Conservation (phyloP, 1,139 yeast genomes). For the Hyphopichia wangnamkhiaoensis region DNA sequence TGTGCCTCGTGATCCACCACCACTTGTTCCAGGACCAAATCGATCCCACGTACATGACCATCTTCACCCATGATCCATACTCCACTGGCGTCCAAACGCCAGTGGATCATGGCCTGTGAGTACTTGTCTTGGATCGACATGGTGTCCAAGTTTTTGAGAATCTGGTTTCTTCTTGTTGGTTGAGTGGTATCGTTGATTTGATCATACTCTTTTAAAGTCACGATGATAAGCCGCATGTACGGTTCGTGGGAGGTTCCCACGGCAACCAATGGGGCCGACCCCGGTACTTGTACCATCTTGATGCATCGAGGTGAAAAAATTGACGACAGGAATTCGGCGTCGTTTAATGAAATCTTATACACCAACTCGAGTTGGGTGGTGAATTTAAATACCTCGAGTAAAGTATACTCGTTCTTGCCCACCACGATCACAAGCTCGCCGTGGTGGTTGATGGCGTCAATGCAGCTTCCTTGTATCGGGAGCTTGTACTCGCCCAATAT, state of each 20-base stretch:
- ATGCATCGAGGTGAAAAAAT: constrained; percentile 63
- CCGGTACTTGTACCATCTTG: constrained; percentile 19
- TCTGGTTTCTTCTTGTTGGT: constrained; percentile 38
- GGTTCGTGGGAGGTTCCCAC: constrained; percentile 79
- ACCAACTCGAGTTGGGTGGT: constrained; percentile 20
- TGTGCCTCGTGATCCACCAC: constrained; percentile 30
- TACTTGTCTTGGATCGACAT: constrained; percentile 72
- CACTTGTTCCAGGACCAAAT: constrained; percentile 31
- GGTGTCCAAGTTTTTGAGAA: constrained; percentile 59
- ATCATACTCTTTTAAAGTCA: constrained; percentile 37
- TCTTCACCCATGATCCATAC: constrained; percentile 73
- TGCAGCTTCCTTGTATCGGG: constrained; percentile 50
- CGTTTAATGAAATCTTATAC: constrained; percentile 63
- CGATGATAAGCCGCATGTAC: constrained; percentile 63
- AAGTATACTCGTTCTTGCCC: constrained; percentile 63
- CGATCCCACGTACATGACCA: constrained; percentile 63
- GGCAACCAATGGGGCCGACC: constrained; percentile 38
- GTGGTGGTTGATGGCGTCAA: constrained; percentile 33
- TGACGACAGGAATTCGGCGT: constrained; percentile 71
- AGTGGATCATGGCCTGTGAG: constrained; percentile 52
- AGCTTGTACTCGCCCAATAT: constrained; percentile 32
- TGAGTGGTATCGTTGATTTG: constrained; percentile 8
- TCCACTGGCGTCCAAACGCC: constrained; percentile 47
- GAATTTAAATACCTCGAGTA: constrained; percentile 46
- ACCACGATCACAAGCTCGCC: constrained; percentile 44